Percentiles rank a stretch among this genome's conserved stretches.
phyloP scores from a whole-genome alignment of 192 early-diverging fungal genomes.

The Spizellomyces sp. region DNA sequence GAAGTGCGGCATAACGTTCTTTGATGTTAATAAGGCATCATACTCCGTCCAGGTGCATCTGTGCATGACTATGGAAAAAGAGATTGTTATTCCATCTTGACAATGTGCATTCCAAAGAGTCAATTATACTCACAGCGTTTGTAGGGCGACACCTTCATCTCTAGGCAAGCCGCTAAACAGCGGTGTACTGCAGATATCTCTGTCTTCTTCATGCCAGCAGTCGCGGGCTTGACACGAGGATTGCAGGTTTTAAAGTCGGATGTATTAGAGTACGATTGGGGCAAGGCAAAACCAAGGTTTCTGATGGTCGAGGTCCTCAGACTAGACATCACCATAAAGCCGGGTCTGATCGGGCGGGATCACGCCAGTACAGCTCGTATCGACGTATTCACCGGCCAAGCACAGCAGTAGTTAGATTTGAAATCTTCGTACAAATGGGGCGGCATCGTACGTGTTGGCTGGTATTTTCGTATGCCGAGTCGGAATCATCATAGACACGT shows the following conservation, averaged over 20 bases:
- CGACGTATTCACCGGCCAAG: too few relatives aligned
- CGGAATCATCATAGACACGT: too few relatives aligned
- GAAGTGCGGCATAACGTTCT: constrained; percentile 8
- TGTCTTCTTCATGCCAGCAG: background rate
- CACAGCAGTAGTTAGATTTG: too few relatives aligned
- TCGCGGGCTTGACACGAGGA: background rate
- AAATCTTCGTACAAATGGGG: too few relatives aligned
- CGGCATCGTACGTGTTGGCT: too few relatives aligned
- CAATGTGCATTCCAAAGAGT: background rate
- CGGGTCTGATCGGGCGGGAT: too few relatives aligned
- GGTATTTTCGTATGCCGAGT: too few relatives aligned
- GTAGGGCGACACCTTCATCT: background rate
- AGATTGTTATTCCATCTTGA: background rate
- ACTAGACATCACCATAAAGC: too few relatives aligned
- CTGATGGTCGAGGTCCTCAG: too few relatives aligned
- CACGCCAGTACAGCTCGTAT: too few relatives aligned
- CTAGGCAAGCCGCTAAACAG: background rate
- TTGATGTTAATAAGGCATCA: background rate
- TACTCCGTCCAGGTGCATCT: background rate
- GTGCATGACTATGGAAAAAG: background rate
- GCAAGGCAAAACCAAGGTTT: background rate
- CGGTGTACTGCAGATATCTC: background rate
- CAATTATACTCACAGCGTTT: background rate
- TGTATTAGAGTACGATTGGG: constrained; percentile 2
- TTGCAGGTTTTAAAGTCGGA: background rate